A percentile compares a stretch with the other conserved stretches of the same genome.
Evolutionary conservation across 768 basidiomycete species (phyloP).

Genomic region (Trametes meyenii): DNA sequence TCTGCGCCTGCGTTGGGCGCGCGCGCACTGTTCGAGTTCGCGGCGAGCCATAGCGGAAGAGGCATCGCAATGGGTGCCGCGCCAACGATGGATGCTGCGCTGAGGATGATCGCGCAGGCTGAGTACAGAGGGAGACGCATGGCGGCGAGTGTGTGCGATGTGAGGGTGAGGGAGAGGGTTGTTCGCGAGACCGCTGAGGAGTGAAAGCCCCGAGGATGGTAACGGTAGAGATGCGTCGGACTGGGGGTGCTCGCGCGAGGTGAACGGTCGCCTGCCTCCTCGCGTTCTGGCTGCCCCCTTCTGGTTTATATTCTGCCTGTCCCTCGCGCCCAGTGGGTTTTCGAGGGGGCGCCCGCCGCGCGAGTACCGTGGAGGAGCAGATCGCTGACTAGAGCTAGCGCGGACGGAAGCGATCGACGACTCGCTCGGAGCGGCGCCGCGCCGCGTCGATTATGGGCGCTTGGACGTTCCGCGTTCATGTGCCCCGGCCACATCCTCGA

Average conservation of each 20-base stretch:
- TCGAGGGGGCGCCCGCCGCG: neutral
- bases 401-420: constrained; percentile 7
- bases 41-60: constrained; percentile 8
- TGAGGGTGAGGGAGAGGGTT: neutral
- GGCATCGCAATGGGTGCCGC: constrained; percentile 4
- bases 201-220: neutral
- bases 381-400: neutral
- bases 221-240: neutral
- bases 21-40: constrained; percentile 3
- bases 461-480: neutral
- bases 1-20: constrained; percentile 5
- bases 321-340: no score
- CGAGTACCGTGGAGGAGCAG: no score
- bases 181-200: no score
- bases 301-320: neutral
- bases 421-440: neutral
- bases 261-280: no score
- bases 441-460: neutral
- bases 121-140: constrained; percentile 3
- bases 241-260: neutral
- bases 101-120: neutral
- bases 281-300: neutral
- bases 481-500: no score
- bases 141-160: neutral
- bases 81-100: neutral